Evolutionary conservation across 768 basidiomycete species (phyloP).

Genomic region (Kwoniella bestiolae): DNA sequence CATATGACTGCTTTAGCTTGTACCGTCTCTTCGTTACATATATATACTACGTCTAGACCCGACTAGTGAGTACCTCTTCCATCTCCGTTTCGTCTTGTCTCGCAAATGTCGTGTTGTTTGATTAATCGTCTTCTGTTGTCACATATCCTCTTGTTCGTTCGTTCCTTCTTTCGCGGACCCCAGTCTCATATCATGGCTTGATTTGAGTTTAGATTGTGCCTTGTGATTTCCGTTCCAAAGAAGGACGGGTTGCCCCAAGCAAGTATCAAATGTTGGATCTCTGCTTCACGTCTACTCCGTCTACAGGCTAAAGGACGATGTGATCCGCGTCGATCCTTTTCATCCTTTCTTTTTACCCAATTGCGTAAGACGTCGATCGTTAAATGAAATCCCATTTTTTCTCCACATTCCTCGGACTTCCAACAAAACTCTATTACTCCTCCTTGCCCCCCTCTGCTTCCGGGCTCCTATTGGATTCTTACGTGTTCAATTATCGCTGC

Average conservation of each 20-base stretch:
- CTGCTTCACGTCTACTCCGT: too few relatives aligned
- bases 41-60: background rate
- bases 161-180: background rate
- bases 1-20: background rate
- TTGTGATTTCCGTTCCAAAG: background rate
- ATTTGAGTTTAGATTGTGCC: constrained; percentile 3
- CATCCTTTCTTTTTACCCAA: background rate
- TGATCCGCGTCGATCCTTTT: background rate
- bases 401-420: background rate
- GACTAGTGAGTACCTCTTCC: background rate
- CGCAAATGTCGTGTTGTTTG: background rate
- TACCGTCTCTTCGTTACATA: background rate
- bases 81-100: background rate
- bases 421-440: background rate
- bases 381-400: background rate
- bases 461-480: too few relatives aligned
- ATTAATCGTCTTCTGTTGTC: background rate
- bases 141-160: background rate
- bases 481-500: background rate
- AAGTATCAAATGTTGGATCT: too few relatives aligned
- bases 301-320: too few relatives aligned
- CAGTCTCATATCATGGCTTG: constrained; percentile 14
- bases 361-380: background rate
- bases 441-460: background rate
- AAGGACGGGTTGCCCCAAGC: too few relatives aligned